phyloP scores from a whole-genome alignment of 306 rosid genomes.

The Notholithocarpus densiflorus region DNA sequence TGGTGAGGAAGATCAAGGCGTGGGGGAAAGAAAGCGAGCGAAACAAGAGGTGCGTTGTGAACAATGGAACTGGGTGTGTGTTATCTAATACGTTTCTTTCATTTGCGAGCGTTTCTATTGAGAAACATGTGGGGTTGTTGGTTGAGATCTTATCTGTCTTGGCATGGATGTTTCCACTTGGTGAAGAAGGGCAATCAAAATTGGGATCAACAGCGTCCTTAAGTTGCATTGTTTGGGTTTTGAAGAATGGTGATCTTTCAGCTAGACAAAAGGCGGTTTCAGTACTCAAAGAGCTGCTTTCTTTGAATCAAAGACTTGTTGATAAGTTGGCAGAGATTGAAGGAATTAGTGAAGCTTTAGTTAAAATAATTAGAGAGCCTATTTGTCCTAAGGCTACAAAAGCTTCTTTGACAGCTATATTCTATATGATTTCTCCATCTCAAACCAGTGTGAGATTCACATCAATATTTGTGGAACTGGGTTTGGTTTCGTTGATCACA shows the following conservation, averaged over 20 bases:
- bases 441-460: conserved; percentile 9
- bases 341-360: conserved; percentile 60
- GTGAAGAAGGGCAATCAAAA: conserved; percentile 36
- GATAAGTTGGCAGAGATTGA: conserved; percentile 37
- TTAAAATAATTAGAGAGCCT: conserved; percentile 46
- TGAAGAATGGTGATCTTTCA: conserved; percentile 48
- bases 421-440: conserved; percentile 46
- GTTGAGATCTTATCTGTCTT: conserved; percentile 53
- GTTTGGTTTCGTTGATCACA: conserved; percentile 54
- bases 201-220: conserved; percentile 49
- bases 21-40: conserved; percentile 90
- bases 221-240: conserved; percentile 42
- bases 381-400: conserved; percentile 46
- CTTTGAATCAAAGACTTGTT: conserved; percentile 23
- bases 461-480: conserved; percentile 55
- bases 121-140: conserved; percentile 28
- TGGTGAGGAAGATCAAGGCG: conserved; percentile 51
- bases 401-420: conserved; percentile 56
- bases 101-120: conserved; percentile 40
- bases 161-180: conserved; percentile 48
- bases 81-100: conserved; percentile 44
- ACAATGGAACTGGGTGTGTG: conserved; percentile 36
- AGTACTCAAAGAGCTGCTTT: conserved; percentile 50
- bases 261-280: conserved; percentile 50
- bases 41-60: conserved; percentile 51